phyloP scores from a whole-genome alignment of 1,139 yeast genomes.

The Taiozyma onychis region DNA sequence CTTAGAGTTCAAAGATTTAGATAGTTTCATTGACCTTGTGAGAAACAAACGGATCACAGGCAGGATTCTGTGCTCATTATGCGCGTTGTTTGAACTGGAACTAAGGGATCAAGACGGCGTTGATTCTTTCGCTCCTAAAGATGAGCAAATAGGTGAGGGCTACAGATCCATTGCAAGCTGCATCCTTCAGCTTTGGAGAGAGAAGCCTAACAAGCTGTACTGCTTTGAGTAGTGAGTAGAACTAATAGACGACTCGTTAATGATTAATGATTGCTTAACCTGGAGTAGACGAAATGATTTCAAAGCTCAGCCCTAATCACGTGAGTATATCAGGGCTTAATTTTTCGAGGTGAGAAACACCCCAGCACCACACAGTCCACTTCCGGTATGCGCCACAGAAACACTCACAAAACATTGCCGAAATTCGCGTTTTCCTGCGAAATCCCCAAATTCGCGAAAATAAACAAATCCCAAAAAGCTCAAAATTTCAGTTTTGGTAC shows the following conservation, averaged over 20 bases:
- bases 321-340: neutral
- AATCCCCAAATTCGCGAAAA: neutral
- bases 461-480: neutral
- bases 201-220: conserved; percentile 22
- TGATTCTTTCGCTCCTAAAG: conserved; percentile 3
- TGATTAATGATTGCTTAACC: neutral
- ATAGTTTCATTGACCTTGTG: conserved; percentile 19
- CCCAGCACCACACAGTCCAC: neutral
- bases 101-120: conserved; percentile 11
- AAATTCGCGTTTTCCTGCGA: neutral
- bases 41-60: conserved; percentile 26
- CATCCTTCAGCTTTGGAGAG: conserved; percentile 10
- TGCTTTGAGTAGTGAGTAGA: conserved; percentile 27
- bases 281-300: neutral
- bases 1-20: conserved; percentile 8
- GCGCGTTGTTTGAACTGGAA: conserved; percentile 26
- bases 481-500: neutral
- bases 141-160: neutral
- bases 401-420: neutral
- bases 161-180: neutral
- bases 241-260: neutral
- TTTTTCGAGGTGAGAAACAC: neutral
- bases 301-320: neutral
- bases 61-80: conserved; percentile 27
- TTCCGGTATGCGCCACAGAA: neutral